Base-by-base conservation (phyloP, 2,329 filamentous ascomycete genomes). In the Thyridium curvatum region DNA sequence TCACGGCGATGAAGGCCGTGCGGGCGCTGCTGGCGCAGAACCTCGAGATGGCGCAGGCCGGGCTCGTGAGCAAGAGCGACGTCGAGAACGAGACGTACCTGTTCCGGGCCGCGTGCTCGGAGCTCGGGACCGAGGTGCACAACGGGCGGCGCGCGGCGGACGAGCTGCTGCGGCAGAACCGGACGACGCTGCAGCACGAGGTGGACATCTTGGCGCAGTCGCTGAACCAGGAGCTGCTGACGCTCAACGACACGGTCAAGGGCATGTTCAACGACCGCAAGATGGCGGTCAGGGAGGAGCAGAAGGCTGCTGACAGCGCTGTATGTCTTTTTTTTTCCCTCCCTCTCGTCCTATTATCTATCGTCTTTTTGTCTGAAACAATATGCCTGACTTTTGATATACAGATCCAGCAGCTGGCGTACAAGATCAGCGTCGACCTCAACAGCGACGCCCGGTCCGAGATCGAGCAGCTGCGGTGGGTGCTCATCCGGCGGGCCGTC, bases 241-340 rank as follows among this genome's bases (percentile, higher is more conserved):
- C 77, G 28, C 68, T 97, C 42, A 93, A 87, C 52, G 91, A 98
- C 56, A 87, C 90, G 40, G 74, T 97, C n/a, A 88, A 90, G 58
- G 91, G 88, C 41, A 84, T 96, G 74, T 96, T 97, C 59, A 91
- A 97, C 55, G 91, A 98, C 58, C 79, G 94, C 32, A 93, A 91
- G 59, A 94, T 97, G 86, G 78, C 80, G 3, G 89, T 94, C 2
- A 72, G 89, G 39, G 86, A 91, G 60, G 86, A 96, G 59, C 89
- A 96, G 62, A 82, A 89, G 55, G 73, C 74, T 7, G 84, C 86
- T 54, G 91, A 97, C 56, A 86, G 84, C 37, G 82, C 82, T 51
- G 83, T 88, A 65, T 40, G 74, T 68, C 15, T 30, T n/a, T 41
- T 28, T 31, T 32, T n/a, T 18, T 16, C 38, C 12, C 17, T 8